Percentiles rank a stretch among this genome's conserved stretches.
These are phyloP conservation scores for Thermochaetoides dissita DNA, from an alignment of 2,329 filamentous ascomycete species.

Conservation along the genomic window DNA sequence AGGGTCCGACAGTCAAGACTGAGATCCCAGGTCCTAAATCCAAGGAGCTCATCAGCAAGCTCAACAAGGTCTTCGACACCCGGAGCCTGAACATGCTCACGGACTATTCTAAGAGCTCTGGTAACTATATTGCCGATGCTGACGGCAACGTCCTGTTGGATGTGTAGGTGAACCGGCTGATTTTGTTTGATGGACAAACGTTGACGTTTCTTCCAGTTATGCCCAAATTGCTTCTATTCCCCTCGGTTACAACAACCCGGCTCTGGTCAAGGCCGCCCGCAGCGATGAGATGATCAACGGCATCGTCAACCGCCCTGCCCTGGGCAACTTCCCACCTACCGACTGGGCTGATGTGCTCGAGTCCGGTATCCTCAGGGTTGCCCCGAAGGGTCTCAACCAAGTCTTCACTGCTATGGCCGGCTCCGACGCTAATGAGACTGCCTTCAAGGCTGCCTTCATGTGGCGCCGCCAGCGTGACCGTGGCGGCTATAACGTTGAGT, in stretches of 20 bases:
- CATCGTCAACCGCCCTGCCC: constrained; percentile 75
- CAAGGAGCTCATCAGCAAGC: constrained; percentile 52
- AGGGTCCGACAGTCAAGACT: constrained; percentile 38
- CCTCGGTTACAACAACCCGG: constrained; percentile 81
- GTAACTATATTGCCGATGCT: constrained; percentile 67
- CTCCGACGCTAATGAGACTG: constrained; percentile 86
- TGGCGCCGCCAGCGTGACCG: constrained; percentile 71
- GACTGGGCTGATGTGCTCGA: constrained; percentile 73
- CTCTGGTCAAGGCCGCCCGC: constrained; percentile 53
- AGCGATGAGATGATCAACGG: constrained; percentile 67
- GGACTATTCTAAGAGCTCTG: constrained; percentile 59
- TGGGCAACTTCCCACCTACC: constrained; percentile 79
- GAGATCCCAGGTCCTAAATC: constrained; percentile 65
- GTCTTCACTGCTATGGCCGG: constrained; percentile 84
- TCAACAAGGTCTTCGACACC: constrained; percentile 72
- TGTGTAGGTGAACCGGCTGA: constrained; percentile 35
- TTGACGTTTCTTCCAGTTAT: constrained; percentile 36
- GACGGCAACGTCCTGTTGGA: constrained; percentile 62
- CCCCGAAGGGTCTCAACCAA: constrained; percentile 70
- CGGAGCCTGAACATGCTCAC: constrained; percentile 72
- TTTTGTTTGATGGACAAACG: neutral
- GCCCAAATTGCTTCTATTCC: constrained; percentile 90
- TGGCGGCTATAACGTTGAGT: constrained; percentile 62
- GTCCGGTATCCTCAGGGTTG: constrained; percentile 66
- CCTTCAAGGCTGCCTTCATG: constrained; percentile 94